Evolutionary conservation across 2,329 filamentous ascomycete genomes (phyloP).

Genomic region (Pseudogymnoascus sp.): DNA sequence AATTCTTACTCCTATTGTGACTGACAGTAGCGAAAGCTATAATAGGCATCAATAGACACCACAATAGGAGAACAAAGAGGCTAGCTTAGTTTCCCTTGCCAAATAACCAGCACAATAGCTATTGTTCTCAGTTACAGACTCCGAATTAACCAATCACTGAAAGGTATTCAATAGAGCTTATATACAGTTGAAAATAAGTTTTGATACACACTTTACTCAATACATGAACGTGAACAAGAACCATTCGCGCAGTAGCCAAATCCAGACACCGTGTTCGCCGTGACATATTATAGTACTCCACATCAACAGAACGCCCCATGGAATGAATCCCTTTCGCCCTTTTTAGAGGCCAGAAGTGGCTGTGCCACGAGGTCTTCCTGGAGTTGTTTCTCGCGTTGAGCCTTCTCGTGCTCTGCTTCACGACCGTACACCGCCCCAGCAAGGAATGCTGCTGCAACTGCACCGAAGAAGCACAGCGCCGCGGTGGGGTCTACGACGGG

Average conservation of each 20-base stretch:
- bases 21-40: background rate
- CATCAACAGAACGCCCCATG: background rate
- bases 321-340: background rate
- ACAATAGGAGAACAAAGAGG: background rate
- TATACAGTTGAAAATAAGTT: background rate
- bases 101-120: background rate
- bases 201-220: background rate
- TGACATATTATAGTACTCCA: background rate
- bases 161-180: background rate
- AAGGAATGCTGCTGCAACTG: background rate
- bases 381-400: background rate
- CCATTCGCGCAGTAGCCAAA: background rate
- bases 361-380: background rate
- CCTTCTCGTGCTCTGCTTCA: background rate
- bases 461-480: background rate
- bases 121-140: background rate
- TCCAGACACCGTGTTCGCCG: background rate
- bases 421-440: background rate
- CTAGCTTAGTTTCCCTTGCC: background rate
- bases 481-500: background rate
- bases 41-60: background rate
- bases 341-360: background rate
- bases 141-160: conserved; percentile 3
- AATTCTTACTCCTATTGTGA: background rate
- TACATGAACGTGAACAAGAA: background rate